These are phyloP conservation scores for Pseudopithomyces chartarum DNA, from an alignment of 2,329 filamentous ascomycete genomes.

Conservation along the genomic window DNA sequence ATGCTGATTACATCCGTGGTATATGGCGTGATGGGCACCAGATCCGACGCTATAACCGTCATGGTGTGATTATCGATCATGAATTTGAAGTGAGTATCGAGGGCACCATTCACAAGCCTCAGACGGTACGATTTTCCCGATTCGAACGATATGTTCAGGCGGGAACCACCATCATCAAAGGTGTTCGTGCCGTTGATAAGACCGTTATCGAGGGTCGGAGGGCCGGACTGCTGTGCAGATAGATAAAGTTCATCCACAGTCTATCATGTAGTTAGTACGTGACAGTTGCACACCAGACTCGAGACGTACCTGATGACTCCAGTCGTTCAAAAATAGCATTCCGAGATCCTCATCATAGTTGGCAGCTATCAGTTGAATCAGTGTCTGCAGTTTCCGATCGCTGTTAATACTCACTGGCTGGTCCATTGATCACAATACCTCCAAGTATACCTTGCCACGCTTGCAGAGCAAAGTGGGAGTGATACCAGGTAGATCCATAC, in stretches of 20 bases:
- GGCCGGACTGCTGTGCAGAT: constrained; percentile 30
- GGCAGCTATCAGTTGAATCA: too few species aligned
- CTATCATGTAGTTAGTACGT: background rate
- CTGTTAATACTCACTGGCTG: constrained; percentile 35
- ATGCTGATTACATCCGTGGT: constrained; percentile 25
- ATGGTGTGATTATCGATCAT: constrained; percentile 45
- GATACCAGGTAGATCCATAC: constrained; percentile 64
- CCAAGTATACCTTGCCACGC: constrained; percentile 34
- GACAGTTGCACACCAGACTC: constrained; percentile 16
- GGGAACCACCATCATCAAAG: constrained; percentile 20
- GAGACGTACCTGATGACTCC: constrained; percentile 30
- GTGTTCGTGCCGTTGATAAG: constrained; percentile 31
- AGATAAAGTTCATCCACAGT: constrained; percentile 23
- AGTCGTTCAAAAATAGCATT: constrained; percentile 39
- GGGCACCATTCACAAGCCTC: constrained; percentile 44
- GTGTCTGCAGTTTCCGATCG: constrained; percentile 22
- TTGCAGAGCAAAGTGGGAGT: constrained; percentile 65
- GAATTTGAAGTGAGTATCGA: constrained; percentile 46
- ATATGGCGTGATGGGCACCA: constrained; percentile 47
- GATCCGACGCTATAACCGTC: constrained; percentile 45
- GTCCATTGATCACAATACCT: constrained; percentile 47
- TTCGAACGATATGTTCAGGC: constrained; percentile 26
- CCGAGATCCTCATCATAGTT: constrained; percentile 48
- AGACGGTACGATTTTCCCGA: constrained; percentile 44
- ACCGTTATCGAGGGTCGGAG: constrained; percentile 23